These are phyloP conservation scores for Pyricularia pennisetigena DNA, from an alignment of 2,329 filamentous ascomycete species.

Conservation along the genomic window DNA sequence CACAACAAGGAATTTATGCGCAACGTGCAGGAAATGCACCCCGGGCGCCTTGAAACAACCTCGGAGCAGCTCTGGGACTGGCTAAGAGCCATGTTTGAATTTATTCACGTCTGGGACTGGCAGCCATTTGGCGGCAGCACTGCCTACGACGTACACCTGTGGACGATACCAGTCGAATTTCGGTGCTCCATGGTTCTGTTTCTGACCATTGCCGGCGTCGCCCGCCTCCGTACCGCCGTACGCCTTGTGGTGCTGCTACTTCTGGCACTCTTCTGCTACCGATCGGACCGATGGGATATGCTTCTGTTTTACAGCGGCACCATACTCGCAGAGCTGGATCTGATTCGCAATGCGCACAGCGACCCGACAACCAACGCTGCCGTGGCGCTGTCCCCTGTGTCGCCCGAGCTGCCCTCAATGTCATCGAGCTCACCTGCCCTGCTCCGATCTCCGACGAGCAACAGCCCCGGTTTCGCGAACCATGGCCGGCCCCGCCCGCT, in stretches of 20 bases:
- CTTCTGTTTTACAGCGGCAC: constrained; percentile 45
- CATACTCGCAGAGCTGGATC: constrained; percentile 43
- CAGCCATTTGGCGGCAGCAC: constrained; percentile 37
- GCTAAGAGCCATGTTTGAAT: constrained; percentile 35
- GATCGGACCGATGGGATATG: constrained; percentile 42
- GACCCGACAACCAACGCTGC: constrained; percentile 4
- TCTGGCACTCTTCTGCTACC: constrained; percentile 33
- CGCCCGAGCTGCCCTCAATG: background rate
- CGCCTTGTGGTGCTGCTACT: constrained; percentile 31
- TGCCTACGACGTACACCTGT: constrained; percentile 47
- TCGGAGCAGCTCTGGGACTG: constrained; percentile 34
- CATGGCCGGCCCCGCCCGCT: constrained; percentile 38
- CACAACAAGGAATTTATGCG: constrained; percentile 29
- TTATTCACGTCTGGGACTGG: constrained; percentile 42
- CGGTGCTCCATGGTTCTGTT: constrained; percentile 49
- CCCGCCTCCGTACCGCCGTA: constrained; percentile 30
- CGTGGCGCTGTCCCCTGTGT: background rate
- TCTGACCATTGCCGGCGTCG: constrained; percentile 38
- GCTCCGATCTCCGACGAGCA: too few species aligned
- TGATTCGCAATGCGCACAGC: constrained; percentile 36
- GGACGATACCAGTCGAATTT: constrained; percentile 55
- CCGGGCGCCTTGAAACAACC: constrained; percentile 24
- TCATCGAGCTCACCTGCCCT: background rate
- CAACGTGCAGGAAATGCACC: constrained; percentile 40
- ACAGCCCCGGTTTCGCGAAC: background rate